A percentile compares a stretch with the other conserved stretches of the same genome.
Conservation (phyloP, 176 grass and related monocot genomes). For the Lolium perenne region DNA sequence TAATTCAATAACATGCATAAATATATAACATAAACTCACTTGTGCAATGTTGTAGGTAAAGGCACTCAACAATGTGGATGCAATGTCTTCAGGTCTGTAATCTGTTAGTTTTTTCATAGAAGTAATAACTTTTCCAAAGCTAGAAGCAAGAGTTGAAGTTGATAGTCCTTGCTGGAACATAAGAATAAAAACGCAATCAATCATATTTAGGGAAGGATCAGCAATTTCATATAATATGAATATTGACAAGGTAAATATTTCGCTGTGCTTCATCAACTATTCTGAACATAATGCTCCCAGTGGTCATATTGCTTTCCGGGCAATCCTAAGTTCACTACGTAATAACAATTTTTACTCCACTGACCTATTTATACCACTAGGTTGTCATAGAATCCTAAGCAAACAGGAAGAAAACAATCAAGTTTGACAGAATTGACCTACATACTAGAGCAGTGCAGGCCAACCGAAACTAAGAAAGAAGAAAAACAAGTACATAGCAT, state of each 20-base stretch:
- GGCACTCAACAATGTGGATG: conserved; percentile 87
- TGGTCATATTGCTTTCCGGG: background rate
- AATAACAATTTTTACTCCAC: too few species aligned
- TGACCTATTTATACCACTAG: background rate
- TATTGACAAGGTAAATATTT: background rate
- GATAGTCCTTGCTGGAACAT: conserved; percentile 94
- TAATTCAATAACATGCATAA: conserved; percentile 22
- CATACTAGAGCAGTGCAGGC: background rate
- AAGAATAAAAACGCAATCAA: conserved; percentile 42
- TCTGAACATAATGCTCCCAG: conserved; percentile 9
- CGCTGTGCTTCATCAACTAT: background rate
- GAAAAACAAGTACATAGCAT: background rate
- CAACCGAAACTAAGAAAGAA: conserved; percentile 17
- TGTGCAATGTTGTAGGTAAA: conserved; percentile 99
- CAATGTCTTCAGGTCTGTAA: conserved; percentile 90
- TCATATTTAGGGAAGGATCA: background rate
- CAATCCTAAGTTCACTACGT: background rate
- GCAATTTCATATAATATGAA: background rate
- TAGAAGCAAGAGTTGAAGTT: conserved; percentile 93
- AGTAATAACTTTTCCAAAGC: conserved; percentile 97
- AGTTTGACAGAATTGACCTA: background rate
- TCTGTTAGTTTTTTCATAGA: conserved; percentile 79
- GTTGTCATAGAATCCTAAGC: conserved; percentile 3
- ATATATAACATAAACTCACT: conserved; percentile 46
- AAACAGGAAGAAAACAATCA: conserved; percentile 3